phyloP scores from a whole-genome alignment of 2,329 filamentous ascomycete genomes.

The Mycosphaerella sp. region DNA sequence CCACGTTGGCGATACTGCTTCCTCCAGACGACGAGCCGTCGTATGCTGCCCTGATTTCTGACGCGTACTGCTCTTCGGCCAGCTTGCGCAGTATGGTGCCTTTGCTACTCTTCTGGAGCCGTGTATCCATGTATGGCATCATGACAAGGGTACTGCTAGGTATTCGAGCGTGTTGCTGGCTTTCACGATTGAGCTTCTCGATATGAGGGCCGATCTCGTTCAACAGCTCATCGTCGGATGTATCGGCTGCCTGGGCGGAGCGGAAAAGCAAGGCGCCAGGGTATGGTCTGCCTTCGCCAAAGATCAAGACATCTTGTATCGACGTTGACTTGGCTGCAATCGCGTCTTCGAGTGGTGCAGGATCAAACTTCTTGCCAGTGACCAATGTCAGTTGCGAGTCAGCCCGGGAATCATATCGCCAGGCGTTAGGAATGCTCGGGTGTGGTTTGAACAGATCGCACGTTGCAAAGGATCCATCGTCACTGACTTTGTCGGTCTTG shows the following conservation, averaged over 20 bases:
- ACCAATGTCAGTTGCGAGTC: slow-evolving; percentile 58
- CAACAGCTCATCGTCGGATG: slow-evolving; percentile 38
- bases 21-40: slow-evolving; percentile 20
- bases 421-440: slow-evolving; percentile 47
- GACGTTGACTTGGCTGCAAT: slow-evolving; percentile 43
- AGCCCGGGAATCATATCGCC: slow-evolving; percentile 56
- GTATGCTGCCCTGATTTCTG: slow-evolving; percentile 47
- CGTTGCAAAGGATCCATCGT: slow-evolving; percentile 57
- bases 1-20: slow-evolving; percentile 29
- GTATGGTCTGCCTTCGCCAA: slow-evolving; percentile 53
- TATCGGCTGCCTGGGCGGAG: slow-evolving; percentile 24
- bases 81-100: slow-evolving; percentile 51
- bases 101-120: slow-evolving; percentile 57
- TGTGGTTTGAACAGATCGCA: slow-evolving; percentile 58
- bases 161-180: slow-evolving; percentile 49
- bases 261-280: slow-evolving; percentile 54
- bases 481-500: slow-evolving; percentile 47
- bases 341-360: slow-evolving; percentile 53
- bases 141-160: slow-evolving; percentile 47
- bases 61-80: slow-evolving; percentile 47
- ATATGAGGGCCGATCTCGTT: slow-evolving; percentile 41
- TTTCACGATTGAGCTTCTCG: slow-evolving; percentile 44
- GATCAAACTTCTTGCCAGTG: slow-evolving; percentile 65
- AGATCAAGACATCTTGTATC: slow-evolving; percentile 53
- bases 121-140: slow-evolving; percentile 34